A percentile compares a stretch with the other conserved stretches of the same genome.
These are phyloP conservation scores for Sporothrix mexicana DNA, from an alignment of 2,329 filamentous ascomycete genomes.

Conservation along the genomic window DNA sequence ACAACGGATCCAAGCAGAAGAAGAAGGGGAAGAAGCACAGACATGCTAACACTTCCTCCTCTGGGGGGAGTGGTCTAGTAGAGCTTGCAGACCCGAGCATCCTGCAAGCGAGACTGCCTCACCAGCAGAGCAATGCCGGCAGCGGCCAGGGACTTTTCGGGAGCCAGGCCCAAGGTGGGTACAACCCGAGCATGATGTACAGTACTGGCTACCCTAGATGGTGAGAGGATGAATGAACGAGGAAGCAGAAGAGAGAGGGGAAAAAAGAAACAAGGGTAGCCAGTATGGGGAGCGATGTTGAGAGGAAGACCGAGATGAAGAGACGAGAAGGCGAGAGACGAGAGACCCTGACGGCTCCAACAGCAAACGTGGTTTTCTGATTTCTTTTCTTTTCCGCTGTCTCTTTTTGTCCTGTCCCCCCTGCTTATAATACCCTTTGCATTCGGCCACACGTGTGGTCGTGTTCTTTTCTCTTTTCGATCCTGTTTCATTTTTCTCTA, in stretches of 20 bases:
- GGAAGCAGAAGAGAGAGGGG: neutral
- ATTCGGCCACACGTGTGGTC: neutral
- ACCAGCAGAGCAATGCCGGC: slow-evolving; percentile 79
- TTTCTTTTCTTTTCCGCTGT: slow-evolving; percentile 18
- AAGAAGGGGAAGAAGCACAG: slow-evolving; percentile 99
- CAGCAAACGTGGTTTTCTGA: slow-evolving; percentile 30
- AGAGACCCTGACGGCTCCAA: slow-evolving; percentile 31
- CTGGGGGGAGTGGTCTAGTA: slow-evolving; percentile 97
- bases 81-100: slow-evolving; percentile 99
- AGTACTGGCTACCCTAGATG: slow-evolving; percentile 72
- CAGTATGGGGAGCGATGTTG: slow-evolving; percentile 22
- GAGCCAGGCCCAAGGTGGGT: slow-evolving; percentile 92
- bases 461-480: neutral
- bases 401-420: slow-evolving; percentile 13
- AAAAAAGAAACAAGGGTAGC: neutral
- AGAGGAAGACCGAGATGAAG: slow-evolving; percentile 25
- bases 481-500: neutral
- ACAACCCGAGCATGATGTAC: slow-evolving; percentile 87
- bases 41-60: slow-evolving; percentile 99
- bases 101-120: slow-evolving; percentile 95
- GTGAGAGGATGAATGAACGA: slow-evolving; percentile 52
- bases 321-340: slow-evolving; percentile 27
- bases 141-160: slow-evolving; percentile 89
- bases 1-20: slow-evolving; percentile 95
- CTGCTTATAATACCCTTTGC: slow-evolving; percentile 27